Base-by-base conservation (phyloP, 441 rosid species). In the Arabidopsis lyrata region DNA sequence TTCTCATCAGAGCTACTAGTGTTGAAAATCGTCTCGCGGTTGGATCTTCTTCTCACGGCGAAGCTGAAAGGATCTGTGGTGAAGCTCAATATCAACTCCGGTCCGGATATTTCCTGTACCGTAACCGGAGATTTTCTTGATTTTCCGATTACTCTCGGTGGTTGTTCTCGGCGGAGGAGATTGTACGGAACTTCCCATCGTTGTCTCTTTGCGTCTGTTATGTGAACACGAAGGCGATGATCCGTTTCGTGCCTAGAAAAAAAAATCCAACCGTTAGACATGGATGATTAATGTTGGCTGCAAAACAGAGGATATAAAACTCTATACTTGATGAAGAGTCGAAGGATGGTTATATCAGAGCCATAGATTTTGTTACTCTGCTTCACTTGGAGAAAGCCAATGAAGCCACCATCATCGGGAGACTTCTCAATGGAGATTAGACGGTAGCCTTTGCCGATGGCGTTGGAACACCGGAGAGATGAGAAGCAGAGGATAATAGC, bases 141-240 rank as follows among this genome's bases (percentile, higher is more conserved):
- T 61, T 81, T 81, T 62, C 88, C 83, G 50, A 81, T 81, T 8
- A 71, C 36, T 20, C 61, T 74, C 14, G 94, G 94, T 0, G 96
- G 89, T 32, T 80, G 81, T 50, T 93, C 93, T 38, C 98, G 82
- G 0, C 88, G 96, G 18, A 95, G 78, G 38, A 95, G 90, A 69
- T 81, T 79, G 85, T 91, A 91, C 0, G 98, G 99, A 2, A 95
- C 96, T 68, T 93, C 99, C 99, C 99, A 95, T 75, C 98, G 77
- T 71, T 82, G 86, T 75, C 88, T 87, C 81, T 80, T 75, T 0
- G 98, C 93, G 77, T 95, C 99, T 2, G 98, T 93, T 41, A 90
- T 91, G 77, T 81, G 86, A 3, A 95, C 95, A 61, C 95, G 86
- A 53, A 95, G 80, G 6, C 97, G 95, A 44, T 78, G 83, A 14